Conservation (phyloP, 345 rosid genomes). For the Abelmoschus esculentus region DNA sequence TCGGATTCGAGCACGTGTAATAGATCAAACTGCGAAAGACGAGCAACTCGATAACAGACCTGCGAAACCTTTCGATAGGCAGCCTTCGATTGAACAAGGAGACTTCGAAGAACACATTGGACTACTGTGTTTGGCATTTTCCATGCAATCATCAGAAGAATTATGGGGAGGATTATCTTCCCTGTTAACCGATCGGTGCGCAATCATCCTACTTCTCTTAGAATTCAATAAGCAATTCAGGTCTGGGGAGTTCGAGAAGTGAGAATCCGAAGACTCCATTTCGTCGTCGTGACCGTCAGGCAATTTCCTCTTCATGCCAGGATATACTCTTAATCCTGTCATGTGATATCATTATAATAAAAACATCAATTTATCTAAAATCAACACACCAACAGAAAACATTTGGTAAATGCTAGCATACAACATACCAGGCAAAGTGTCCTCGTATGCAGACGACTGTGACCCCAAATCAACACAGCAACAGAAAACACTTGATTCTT, state of each 20-base stretch:
- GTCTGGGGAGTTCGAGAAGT: constrained; percentile 8
- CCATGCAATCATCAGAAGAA: constrained; percentile 39
- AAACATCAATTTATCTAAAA: neutral
- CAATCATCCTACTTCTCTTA: constrained; percentile 39
- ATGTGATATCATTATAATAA: neutral
- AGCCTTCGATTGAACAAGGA: constrained; percentile 60
- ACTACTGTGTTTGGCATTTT: constrained; percentile 32
- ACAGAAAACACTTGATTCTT: constrained; percentile 31
- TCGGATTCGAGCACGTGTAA: constrained; percentile 18
- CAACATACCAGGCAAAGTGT: constrained; percentile 57
- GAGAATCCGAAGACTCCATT: constrained; percentile 28
- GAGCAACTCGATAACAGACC: constrained; percentile 57
- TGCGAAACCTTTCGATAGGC: constrained; percentile 75
- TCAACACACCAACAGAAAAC: too few relatives aligned
- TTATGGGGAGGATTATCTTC: constrained; percentile 17
- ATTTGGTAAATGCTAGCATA: neutral
- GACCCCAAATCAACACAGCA: constrained; percentile 56
- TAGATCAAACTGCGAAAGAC: constrained; percentile 33
- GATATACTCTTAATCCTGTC: constrained; percentile 59
- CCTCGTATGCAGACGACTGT: constrained; percentile 36
- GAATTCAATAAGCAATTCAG: constrained; percentile 13
- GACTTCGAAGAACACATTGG: constrained; percentile 48
- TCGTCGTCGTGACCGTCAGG: constrained; percentile 24
- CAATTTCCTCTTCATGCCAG: constrained; percentile 76
- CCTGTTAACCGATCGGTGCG: constrained; percentile 14